These are phyloP conservation scores for Aegilops speltoides DNA, from an alignment of 176 grass and related monocot genomes.

Conservation along the genomic window DNA sequence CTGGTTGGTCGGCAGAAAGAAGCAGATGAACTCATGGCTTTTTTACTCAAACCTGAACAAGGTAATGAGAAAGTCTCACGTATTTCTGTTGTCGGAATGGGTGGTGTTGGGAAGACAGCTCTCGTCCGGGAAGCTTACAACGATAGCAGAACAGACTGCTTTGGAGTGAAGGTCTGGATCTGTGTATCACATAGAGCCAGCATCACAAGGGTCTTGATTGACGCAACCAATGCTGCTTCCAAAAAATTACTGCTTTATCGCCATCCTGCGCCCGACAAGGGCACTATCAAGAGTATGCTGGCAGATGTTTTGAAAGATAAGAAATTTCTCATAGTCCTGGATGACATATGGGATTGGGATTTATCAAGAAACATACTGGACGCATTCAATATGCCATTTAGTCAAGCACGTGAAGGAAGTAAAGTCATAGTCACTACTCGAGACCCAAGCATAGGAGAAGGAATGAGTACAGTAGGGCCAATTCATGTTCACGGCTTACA, in stretches of 20 bases:
- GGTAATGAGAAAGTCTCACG: not conserved
- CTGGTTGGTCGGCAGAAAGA: not conserved
- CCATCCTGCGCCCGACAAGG: not conserved
- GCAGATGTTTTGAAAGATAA: not conserved
- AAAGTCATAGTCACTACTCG: not conserved
- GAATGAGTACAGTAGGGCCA: not conserved
- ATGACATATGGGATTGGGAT: not conserved
- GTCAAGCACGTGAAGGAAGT: not conserved
- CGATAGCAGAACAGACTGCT: not conserved
- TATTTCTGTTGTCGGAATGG: not conserved
- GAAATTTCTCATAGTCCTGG: not conserved
- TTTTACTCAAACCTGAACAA: not conserved
- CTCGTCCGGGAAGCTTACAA: not conserved
- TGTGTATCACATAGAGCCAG: not conserved
- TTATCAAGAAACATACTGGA: not conserved
- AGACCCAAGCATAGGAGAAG: not conserved
- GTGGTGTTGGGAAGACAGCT: not conserved
- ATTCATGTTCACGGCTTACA: not conserved
- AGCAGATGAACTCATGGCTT: not conserved
- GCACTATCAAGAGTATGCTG: not conserved
- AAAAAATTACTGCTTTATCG: not conserved
- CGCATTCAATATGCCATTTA: not conserved
- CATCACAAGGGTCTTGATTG: not conserved
- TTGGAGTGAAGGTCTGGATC: not conserved
- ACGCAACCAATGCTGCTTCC: not conserved